phyloP scores from a whole-genome alignment of 176 grass and related monocot genomes.

The Rhipidocladum racemiflorum region DNA sequence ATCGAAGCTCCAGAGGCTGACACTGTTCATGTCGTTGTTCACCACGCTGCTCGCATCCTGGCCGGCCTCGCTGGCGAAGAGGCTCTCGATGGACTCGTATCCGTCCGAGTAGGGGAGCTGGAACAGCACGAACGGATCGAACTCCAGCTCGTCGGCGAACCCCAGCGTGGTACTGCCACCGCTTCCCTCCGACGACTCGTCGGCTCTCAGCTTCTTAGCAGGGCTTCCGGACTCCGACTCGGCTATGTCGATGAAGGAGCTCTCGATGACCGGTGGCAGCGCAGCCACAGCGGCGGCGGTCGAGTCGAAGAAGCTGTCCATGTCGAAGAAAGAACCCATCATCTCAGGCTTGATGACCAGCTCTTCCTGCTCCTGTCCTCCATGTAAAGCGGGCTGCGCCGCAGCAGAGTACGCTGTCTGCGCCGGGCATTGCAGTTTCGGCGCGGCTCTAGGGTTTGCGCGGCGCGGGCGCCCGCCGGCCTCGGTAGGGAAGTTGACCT shows the following conservation, averaged over 20 bases:
- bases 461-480: not conserved
- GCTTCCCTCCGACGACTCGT: constrained; percentile 11
- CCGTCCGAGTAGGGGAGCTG: constrained; percentile 46
- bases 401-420: not conserved
- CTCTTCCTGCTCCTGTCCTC: not conserved
- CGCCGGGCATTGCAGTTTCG: not conserved
- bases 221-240: constrained; percentile 10
- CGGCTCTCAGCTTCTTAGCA: not conserved
- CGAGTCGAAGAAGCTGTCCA: constrained; percentile 24
- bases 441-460: not conserved
- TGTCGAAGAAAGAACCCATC: not conserved
- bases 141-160: constrained; percentile 43
- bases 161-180: not conserved
- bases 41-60: constrained; percentile 30
- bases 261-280: not conserved
- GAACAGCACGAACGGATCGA: constrained; percentile 39
- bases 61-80: constrained; percentile 25
- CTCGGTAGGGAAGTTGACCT: constrained; percentile 68
- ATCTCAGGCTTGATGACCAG: not conserved
- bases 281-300: not conserved
- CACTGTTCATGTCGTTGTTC: constrained; percentile 24
- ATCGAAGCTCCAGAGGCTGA: constrained; percentile 81
- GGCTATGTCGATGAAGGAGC: constrained; percentile 19
- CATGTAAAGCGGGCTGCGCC: not conserved
- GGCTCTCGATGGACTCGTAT: constrained; percentile 39